Evolutionary conservation across 2,329 filamentous ascomycete genomes (phyloP).

Genomic region (Byssoonygena ceratinophila): DNA sequence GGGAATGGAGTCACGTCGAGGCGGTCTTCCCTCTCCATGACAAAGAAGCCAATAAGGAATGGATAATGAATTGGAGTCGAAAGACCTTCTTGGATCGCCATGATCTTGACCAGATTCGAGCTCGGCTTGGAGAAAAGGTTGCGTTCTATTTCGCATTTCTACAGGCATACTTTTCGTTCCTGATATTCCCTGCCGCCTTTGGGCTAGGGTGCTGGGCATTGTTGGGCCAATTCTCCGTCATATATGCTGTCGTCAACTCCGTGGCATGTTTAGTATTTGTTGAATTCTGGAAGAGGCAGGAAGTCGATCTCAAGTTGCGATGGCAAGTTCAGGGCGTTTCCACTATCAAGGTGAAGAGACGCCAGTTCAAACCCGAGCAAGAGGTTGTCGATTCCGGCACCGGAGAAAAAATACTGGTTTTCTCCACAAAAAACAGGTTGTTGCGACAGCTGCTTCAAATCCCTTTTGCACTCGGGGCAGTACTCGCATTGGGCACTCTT

Average conservation of each 20-base stretch:
- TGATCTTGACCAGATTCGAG: conserved; percentile 63
- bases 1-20: conserved; percentile 62
- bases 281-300: conserved; percentile 93
- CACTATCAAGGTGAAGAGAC: conserved; percentile 63
- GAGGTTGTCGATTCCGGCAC: conserved; percentile 69
- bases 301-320: conserved; percentile 71
- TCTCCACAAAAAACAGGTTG: conserved; percentile 64
- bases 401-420: conserved; percentile 65
- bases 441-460: conserved; percentile 68
- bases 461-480: conserved; percentile 69
- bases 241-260: conserved; percentile 67
- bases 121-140: conserved; percentile 68
- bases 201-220: conserved; percentile 69
- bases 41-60: conserved; percentile 59
- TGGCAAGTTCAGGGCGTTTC: conserved; percentile 86
- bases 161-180: conserved; percentile 77
- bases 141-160: conserved; percentile 95
- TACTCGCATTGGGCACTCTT: conserved; percentile 62
- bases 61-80: conserved; percentile 64
- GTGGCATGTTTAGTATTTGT: conserved; percentile 87
- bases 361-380: conserved; percentile 68
- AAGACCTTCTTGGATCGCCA: conserved; percentile 56
- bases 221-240: conserved; percentile 70
- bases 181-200: conserved; percentile 69
- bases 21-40: conserved; percentile 73